Base-by-base conservation (phyloP, 495 filamentous ascomycete genomes). In the Elasticomyces elasticus region DNA sequence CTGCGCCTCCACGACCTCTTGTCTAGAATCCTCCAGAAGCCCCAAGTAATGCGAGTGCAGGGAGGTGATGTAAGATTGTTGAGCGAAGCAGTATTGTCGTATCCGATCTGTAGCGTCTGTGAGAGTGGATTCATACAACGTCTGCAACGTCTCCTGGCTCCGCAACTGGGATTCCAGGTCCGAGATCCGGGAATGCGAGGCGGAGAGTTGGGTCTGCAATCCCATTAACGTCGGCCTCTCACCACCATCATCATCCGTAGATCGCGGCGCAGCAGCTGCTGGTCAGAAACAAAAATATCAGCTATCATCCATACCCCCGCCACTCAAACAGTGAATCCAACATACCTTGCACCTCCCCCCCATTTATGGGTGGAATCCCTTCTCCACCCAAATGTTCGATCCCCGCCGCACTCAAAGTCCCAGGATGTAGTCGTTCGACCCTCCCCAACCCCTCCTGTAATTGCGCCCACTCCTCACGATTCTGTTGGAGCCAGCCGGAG, bases 41-140 rank as follows among this genome's bases (percentile, higher is more conserved):
- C 69, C 71, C 55, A 79, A 76, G 66, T 82, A 85, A 65, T 82
- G 79, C 51, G 70, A 69, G 49, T 82, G 79, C 54, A 80, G 71
- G 12, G 74, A 64, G 5, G 78, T 67, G 56, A 72, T 78, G 50
- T 79, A 71, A 66, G 76, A 73, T 53, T 82, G 80, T 61, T 82
- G 79, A 63, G 75, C 74, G 60, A 76, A 78, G 53, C 75, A 77
- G 63, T 81, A 83, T 46, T 75, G 75, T 42, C 80, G 79, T 31
- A 83, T 76, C 56, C 79, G 78, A 38, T 82, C 76, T 17, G 81
- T 75, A 64, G 81, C 76, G 5, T 72, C 71, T 28, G 76, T 74
- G 12, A 84, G 70, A 1, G 66, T 70, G 50, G 69, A 62, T 49
- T 82, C 78, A 63, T 81, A 84, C 58, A 82, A 78, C 10, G 68